Conservation (phyloP, 106 monocot species). For the Triglochin maritima region DNA sequence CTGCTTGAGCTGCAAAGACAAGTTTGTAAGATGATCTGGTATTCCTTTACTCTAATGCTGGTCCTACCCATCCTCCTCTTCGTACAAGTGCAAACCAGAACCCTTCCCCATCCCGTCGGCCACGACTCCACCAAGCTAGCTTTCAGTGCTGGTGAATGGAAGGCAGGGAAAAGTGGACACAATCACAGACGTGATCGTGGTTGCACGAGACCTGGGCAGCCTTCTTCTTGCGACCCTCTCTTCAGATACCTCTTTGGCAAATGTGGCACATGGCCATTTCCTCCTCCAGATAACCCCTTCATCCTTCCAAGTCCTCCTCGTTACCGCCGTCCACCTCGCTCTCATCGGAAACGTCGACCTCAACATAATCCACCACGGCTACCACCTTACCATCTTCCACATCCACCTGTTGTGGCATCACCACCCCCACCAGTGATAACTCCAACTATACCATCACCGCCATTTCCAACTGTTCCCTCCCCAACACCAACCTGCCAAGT, state of each 20-base stretch:
- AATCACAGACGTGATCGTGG: background rate
- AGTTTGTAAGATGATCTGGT: background rate
- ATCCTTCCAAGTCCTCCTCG: background rate
- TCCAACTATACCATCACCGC: background rate
- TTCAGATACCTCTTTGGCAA: constrained; percentile 1
- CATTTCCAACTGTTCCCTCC: no score
- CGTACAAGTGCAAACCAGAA: background rate
- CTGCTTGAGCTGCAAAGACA: background rate
- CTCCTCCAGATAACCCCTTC: background rate
- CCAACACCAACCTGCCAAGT: no score
- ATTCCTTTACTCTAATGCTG: background rate
- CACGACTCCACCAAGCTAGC: background rate
- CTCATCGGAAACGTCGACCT: background rate
- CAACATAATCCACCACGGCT: background rate
- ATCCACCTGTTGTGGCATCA: background rate
- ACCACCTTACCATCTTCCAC: background rate
- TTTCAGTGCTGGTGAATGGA: background rate
- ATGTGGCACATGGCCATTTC: background rate
- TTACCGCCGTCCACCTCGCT: background rate
- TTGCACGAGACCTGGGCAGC: background rate
- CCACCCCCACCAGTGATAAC: background rate
- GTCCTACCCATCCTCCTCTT: background rate
- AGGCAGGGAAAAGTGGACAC: background rate
- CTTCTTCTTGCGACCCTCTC: constrained; percentile 1
- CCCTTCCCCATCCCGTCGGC: background rate